phyloP scores from a whole-genome alignment of 352 stramenopile species.

The Globisporangium splendens region DNA sequence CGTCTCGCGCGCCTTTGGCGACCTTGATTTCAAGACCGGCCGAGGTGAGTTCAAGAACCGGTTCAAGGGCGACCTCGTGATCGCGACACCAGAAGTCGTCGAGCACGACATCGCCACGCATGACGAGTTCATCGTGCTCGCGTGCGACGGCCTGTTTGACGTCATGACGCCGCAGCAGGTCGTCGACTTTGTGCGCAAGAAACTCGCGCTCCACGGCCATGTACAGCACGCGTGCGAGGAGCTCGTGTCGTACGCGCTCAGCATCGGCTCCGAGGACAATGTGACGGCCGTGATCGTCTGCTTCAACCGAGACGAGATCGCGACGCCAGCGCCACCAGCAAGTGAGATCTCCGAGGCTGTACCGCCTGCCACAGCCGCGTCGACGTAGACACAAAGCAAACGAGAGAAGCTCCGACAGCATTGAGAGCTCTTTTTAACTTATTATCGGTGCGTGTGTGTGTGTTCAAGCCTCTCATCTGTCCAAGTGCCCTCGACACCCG shows the following conservation, averaged over 20 bases:
- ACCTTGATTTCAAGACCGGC: constrained; percentile 85
- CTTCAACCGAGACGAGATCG: constrained; percentile 55
- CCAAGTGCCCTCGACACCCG: too few relatives aligned
- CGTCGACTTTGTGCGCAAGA: constrained; percentile 77
- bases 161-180: constrained; percentile 81
- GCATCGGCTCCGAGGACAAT: constrained; percentile 78
- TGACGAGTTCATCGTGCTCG: constrained; percentile 82
- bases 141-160: constrained; percentile 83
- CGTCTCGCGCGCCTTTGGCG: constrained; percentile 80
- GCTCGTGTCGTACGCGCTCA: constrained; percentile 80
- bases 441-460: too few relatives aligned
- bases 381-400: too few relatives aligned
- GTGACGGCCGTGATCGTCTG: constrained; percentile 78
- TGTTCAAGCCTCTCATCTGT: too few relatives aligned
- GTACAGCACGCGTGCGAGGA: constrained; percentile 80
- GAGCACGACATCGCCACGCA: constrained; percentile 43
- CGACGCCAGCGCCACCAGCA: constrained; percentile 10
- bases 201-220: constrained; percentile 60
- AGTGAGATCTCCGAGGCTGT: not conserved
- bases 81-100: constrained; percentile 63
- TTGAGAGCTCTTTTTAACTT: too few relatives aligned
- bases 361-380: not conserved
- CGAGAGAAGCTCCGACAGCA: too few relatives aligned
- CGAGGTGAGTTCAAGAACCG: constrained; percentile 75
- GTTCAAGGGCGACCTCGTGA: constrained; percentile 82